Percentiles rank a stretch among this genome's conserved stretches.
These are phyloP conservation scores for Diospyros lotus DNA, from an alignment of 148 eudicot species.

Conservation along the genomic window DNA sequence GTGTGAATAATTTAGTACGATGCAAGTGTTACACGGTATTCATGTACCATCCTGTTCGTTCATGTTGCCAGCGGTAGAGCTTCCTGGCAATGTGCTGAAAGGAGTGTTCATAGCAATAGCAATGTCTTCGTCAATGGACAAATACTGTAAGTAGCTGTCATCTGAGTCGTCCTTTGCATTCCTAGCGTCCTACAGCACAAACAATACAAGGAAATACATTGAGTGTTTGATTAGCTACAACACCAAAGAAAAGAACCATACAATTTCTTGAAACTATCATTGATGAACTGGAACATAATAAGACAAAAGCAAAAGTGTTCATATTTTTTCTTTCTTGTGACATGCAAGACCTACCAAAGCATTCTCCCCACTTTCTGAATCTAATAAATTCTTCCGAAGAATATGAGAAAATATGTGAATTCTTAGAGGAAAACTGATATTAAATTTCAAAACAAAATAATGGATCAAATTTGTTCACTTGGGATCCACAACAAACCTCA, in stretches of 20 bases:
- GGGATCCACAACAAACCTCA: slow-evolving; percentile 1
- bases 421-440: background rate
- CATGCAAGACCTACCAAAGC: background rate
- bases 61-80: background rate
- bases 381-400: background rate
- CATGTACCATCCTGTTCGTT: background rate
- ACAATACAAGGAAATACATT: slow-evolving; percentile 6
- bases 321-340: background rate
- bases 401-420: background rate
- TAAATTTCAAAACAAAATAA: background rate
- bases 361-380: slow-evolving; percentile 1
- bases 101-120: background rate
- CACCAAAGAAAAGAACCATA: background rate
- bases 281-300: background rate
- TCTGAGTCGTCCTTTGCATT: background rate
- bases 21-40: too few relatives aligned
- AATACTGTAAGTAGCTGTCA: too few relatives aligned
- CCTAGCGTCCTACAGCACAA: slow-evolving; percentile 1
- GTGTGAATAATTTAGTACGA: too few relatives aligned
- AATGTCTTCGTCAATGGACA: too few relatives aligned
- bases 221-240: background rate
- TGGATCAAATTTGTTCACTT: background rate
- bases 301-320: background rate
- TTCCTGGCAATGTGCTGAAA: background rate
- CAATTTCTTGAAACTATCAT: background rate